Evolutionary conservation across 805 yeast genomes (phyloP), one percentile per base, ranked within the genome.

Genomic region (Saccharomycopsis schoenii): DNA sequence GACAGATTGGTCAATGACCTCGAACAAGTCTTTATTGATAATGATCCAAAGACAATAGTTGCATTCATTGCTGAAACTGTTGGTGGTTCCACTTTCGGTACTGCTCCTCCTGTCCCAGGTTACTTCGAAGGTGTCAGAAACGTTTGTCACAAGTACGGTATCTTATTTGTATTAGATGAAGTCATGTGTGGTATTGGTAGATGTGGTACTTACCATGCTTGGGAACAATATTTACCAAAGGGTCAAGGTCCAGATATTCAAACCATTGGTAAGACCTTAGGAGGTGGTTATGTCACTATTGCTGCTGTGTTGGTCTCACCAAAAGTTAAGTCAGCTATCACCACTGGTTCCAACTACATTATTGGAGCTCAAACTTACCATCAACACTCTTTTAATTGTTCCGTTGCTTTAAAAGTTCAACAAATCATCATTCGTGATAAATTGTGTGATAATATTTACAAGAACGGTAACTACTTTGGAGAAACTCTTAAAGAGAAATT

Each of bases 151-250:
- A 80, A 80, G 68, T 79, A 80, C 67, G 83, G 80, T 56, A 77
- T 77, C 24, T 68, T 80, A 61, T 71, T 81, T 66, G 74, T 79
- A 68, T 69, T 79, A 57, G 84, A 81, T 67, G 84, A 81, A 70
- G 80, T 80, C 54, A 80, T 80, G 83, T 78, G 82, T 67, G 84
- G 84, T 37, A 70, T 77, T 61, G 84, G 84, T 29, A 74, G 84
- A 65, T 73, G 77, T 68, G 83, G 83, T 51, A 69, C 76, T 12
- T 73, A 74, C 66, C 74, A 72, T 68, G 80, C 79, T 42, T 79
- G 80, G 77, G 79, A 77, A 62, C 75, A 74, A 61, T 69, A 60
- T 62, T 64, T 71, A 67, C 63, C 62, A 29, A 75, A 74, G 29
- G 72, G 70, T 51, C 62, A 68, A 52, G 77, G 77, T 19, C 83